A percentile compares a stretch with the other conserved stretches of the same genome.
Evolutionary conservation across 192 early-diverging fungal genomes (phyloP).

Genomic region (Coemansia sp.): DNA sequence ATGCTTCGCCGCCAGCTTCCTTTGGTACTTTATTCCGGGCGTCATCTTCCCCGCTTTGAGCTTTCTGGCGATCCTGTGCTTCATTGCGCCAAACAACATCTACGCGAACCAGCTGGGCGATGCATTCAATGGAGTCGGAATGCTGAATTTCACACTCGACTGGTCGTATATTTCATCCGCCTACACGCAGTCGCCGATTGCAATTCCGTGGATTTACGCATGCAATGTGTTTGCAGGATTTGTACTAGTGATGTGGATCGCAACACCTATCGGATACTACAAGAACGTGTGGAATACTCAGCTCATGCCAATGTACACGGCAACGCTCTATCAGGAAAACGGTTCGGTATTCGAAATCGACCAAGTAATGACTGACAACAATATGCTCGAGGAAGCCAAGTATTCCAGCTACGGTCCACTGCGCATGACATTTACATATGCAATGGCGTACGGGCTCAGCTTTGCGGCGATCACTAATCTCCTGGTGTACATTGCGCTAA

Average conservation of each 20-base stretch:
- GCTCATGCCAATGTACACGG: constrained; percentile 55
- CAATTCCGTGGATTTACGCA: constrained; percentile 70
- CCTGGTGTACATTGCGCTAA: constrained; percentile 62
- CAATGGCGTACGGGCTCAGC: constrained; percentile 66
- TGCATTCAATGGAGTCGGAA: constrained; percentile 62
- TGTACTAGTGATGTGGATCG: constrained; percentile 73
- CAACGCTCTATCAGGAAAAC: constrained; percentile 58
- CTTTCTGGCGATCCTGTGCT: constrained; percentile 65
- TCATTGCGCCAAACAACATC: constrained; percentile 46
- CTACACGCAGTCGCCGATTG: constrained; percentile 63
- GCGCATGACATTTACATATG: constrained; percentile 69
- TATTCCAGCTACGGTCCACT: constrained; percentile 65
- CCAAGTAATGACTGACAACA: constrained; percentile 58
- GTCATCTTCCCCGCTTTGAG: constrained; percentile 68
- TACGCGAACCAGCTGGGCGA: constrained; percentile 55
- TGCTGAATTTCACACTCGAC: constrained; percentile 71
- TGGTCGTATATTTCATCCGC: constrained; percentile 68
- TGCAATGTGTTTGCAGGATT: constrained; percentile 73
- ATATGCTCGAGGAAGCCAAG: constrained; percentile 54
- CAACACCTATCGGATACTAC: constrained; percentile 73
- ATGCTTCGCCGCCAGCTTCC: constrained; percentile 46
- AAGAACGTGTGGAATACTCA: constrained; percentile 61
- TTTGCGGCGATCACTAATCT: constrained; percentile 68
- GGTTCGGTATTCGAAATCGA: constrained; percentile 60
- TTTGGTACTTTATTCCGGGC: constrained; percentile 64